These are phyloP conservation scores for Epichloe baconii DNA, from an alignment of 2,329 filamentous ascomycete species.

Conservation along the genomic window DNA sequence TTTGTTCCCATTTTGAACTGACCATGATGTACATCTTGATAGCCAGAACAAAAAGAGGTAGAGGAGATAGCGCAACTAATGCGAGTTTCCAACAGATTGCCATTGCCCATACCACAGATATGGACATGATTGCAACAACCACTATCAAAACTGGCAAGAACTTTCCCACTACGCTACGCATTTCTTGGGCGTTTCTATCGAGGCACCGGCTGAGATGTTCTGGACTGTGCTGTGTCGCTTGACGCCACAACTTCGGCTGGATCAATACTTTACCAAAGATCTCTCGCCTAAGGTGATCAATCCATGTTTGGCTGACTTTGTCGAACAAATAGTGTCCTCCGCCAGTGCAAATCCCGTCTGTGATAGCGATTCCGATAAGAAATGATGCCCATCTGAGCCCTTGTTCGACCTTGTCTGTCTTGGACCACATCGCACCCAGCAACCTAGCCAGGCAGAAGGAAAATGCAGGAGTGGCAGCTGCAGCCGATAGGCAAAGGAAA, in stretches of 20 bases:
- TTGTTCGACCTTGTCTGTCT: constrained; percentile 30
- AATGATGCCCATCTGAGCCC: constrained; percentile 55
- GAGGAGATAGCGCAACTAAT: constrained; percentile 56
- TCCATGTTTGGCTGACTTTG: constrained; percentile 59
- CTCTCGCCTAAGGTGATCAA: constrained; percentile 54
- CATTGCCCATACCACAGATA: constrained; percentile 65
- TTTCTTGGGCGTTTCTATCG: constrained; percentile 75
- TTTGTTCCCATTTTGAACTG: constrained; percentile 59
- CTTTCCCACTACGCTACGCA: constrained; percentile 67
- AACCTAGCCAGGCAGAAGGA: constrained; percentile 64
- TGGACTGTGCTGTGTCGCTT: constrained; percentile 50
- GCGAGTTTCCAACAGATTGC: constrained; percentile 68
- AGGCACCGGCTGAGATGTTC: constrained; percentile 55
- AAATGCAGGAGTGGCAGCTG: constrained; percentile 59
- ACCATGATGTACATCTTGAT: constrained; percentile 52
- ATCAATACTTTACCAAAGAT: constrained; percentile 57
- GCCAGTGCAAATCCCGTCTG: constrained; percentile 54
- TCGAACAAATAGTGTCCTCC: constrained; percentile 61
- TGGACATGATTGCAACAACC: constrained; percentile 50
- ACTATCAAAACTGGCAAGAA: constrained; percentile 61
- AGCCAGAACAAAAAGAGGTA: constrained; percentile 53
- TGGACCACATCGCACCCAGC: constrained; percentile 53
- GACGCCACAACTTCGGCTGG: constrained; percentile 72
- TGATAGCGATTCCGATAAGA: constrained; percentile 53
- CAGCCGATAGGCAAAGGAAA: constrained; percentile 48